These are phyloP conservation scores for Fusarium redolens DNA, from an alignment of 2,329 filamentous ascomycete species.

Conservation along the genomic window DNA sequence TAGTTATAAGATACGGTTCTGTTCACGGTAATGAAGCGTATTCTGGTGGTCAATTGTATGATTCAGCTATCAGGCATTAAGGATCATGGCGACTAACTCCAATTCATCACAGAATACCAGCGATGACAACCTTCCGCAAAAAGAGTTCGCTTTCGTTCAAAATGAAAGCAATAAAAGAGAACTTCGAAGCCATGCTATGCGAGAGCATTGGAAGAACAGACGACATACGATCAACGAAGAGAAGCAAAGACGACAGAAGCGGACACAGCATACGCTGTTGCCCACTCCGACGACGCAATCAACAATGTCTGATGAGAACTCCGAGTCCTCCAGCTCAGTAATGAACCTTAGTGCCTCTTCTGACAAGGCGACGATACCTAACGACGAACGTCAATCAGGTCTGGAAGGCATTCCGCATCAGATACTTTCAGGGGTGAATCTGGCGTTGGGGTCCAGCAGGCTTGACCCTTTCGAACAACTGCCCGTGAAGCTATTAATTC, in stretches of 20 bases:
- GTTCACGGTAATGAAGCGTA: background rate
- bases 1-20: background rate
- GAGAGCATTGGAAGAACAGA: slow-evolving; percentile 50
- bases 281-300: background rate
- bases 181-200: slow-evolving; percentile 51
- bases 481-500: background rate
- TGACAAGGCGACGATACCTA: background rate
- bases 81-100: background rate
- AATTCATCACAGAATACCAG: background rate
- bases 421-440: slow-evolving; percentile 6
- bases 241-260: slow-evolving; percentile 23
- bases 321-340: background rate
- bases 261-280: background rate
- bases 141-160: background rate
- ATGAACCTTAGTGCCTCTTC: background rate
- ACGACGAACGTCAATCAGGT: background rate
- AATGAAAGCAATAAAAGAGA: background rate
- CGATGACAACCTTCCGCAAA: background rate
- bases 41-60: background rate
- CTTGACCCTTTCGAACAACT: slow-evolving; percentile 9
- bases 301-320: background rate
- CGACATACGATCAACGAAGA: slow-evolving; percentile 21
- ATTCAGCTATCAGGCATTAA: background rate
- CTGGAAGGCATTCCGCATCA: background rate
- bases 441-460: background rate